Evolutionary conservation across 2,329 filamentous ascomycete species (phyloP), one percentile per base, ranked within the genome.

Genomic region (Whalleya microplaca): DNA sequence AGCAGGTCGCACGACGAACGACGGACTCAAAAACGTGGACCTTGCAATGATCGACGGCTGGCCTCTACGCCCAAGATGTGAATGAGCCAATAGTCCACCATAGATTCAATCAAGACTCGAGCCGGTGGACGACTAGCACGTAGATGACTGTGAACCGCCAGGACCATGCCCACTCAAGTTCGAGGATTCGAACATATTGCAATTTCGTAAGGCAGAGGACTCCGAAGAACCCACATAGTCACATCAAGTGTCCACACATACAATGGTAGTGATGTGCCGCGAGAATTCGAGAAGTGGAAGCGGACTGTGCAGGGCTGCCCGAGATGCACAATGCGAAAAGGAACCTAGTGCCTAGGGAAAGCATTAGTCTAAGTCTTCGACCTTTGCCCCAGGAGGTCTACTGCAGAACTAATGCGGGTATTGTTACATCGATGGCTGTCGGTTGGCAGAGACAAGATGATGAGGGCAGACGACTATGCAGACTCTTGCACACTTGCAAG

Each of bases 401-500:
- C 23, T 27, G 23, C 44, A 42, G 45, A 58, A 53, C 61, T 59
- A 63, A 63, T 63, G 56, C 56, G 50, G 53, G 58, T 59, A 55
- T 53, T 51, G 61, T 63, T 63, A 47, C 58, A 63, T 61, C 52
- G 50, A 63, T 51, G 61, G 48, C 54, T 56, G 53, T 27, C 23
- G 23, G 23, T 27, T 27, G 23, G 23, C 23, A 9, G 57, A 55
- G 61, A 55, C 60, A 54, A 60, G 59, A 62, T 62, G 60, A 60
- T 54, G 55, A 53, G 49, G 45, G 41, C 51, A 55, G 56, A 57
- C 37, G 29, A 56, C 53, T 48, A 57, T 63, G 61, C 58, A 61
- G 53, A 58, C 37, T 46, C 55, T 53, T 55, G 58, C 58, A 61
- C 57, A 57, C 56, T 59, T 53, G 50, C 58, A 58, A 58, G 66